A percentile compares a stretch with the other conserved stretches of the same genome.
These are phyloP conservation scores for Phlebopus sp. DNA, from an alignment of 1,284 basidiomycete genomes.

Conservation along the genomic window DNA sequence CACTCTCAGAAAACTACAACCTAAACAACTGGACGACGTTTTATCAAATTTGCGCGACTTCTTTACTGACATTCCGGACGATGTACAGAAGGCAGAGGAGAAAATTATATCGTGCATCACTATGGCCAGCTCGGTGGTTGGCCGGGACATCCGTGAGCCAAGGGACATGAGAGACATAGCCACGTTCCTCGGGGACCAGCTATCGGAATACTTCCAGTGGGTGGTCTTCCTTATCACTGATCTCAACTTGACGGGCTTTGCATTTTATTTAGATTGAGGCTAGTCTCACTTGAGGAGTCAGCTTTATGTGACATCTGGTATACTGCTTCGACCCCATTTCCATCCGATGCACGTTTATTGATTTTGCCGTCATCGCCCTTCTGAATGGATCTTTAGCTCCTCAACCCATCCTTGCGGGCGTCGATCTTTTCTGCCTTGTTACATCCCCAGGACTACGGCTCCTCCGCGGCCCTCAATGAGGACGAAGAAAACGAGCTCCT, in stretches of 20 bases:
- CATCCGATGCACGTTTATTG: slow-evolving; percentile 50
- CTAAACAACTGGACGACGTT: slow-evolving; percentile 37
- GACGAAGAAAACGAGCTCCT: slow-evolving; percentile 28
- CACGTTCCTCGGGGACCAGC: slow-evolving; percentile 42
- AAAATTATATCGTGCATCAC: slow-evolving; percentile 37
- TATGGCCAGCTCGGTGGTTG: slow-evolving; percentile 24
- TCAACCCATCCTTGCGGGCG: slow-evolving; percentile 65
- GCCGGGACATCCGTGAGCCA: slow-evolving; percentile 16
- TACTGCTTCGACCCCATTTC: slow-evolving; percentile 59
- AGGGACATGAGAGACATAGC: slow-evolving; percentile 14
- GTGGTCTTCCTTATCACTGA: slow-evolving; percentile 14
- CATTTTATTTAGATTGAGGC: slow-evolving; percentile 34
- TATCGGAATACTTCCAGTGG: slow-evolving; percentile 51
- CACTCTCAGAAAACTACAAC: slow-evolving; percentile 46
- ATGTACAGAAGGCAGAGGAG: slow-evolving; percentile 33
- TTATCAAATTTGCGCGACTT: slow-evolving; percentile 40
- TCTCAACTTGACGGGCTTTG: background rate
- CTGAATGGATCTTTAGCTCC: slow-evolving; percentile 41
- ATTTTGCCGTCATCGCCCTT: background rate
- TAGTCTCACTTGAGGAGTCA: slow-evolving; percentile 46
- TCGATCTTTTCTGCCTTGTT: slow-evolving; percentile 59
- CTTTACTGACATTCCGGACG: slow-evolving; percentile 27
- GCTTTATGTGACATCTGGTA: slow-evolving; percentile 71
- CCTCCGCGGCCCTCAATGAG: slow-evolving; percentile 6
- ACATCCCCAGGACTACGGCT: slow-evolving; percentile 51